Percentiles rank a stretch among this genome's conserved stretches.
phyloP scores from a whole-genome alignment of 108 stramenopile species.

The Skeletonema grethae region DNA sequence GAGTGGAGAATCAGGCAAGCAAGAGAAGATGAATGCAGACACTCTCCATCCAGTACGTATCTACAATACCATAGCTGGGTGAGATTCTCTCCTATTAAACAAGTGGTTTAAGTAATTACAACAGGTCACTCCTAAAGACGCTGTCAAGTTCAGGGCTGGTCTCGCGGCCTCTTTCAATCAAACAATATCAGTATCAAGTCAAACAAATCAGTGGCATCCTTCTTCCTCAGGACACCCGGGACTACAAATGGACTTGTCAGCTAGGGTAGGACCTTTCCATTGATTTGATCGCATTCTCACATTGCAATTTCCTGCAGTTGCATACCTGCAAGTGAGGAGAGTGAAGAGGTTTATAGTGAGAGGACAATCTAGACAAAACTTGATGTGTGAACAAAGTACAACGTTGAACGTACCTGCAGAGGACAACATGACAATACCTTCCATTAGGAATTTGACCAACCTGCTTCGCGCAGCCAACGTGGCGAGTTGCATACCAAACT shows the following conservation, averaged over 20 bases:
- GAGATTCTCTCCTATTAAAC: too few relatives aligned
- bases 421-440: background rate
- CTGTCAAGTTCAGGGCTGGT: background rate
- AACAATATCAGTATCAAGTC: background rate
- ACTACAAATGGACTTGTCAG: constrained; percentile 2
- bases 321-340: background rate
- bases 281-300: background rate
- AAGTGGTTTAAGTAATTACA: too few relatives aligned
- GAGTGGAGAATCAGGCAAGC: too few relatives aligned
- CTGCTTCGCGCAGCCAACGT: constrained; percentile 2
- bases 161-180: constrained; percentile 2
- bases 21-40: too few relatives aligned
- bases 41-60: too few relatives aligned
- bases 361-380: background rate
- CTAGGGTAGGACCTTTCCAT: background rate
- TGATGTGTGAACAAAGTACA: background rate
- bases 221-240: background rate
- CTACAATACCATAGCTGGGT: too few relatives aligned
- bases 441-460: background rate
- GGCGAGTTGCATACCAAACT: background rate
- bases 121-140: background rate
- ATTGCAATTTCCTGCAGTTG: background rate
- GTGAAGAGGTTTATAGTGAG: background rate
- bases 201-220: background rate
- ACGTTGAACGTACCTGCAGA: background rate